Base-by-base conservation (phyloP, 1,284 basidiomycete species). In the Rhodotorula mucilaginosa region DNA sequence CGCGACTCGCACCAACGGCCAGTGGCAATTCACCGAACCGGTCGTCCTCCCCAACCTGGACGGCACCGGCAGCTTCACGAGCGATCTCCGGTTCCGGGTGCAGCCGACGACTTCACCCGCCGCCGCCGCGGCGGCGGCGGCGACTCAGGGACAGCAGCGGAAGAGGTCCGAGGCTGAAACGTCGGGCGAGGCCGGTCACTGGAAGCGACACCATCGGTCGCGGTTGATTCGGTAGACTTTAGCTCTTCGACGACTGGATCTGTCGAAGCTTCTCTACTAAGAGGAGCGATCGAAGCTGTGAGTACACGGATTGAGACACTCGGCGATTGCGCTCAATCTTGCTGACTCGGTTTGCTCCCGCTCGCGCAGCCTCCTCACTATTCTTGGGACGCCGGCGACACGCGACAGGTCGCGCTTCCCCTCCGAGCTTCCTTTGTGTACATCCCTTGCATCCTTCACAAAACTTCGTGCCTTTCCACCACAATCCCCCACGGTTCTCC, bases 21-120 rank as follows among this genome's bases (percentile, higher is more conserved):
- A 66, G 56, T 70, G 59, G 46, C 73, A 74, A 47, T 74, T 72
- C 66, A 74, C 73, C 19, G 49, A 72, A 62, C 46, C 39, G 47
- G 73, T 74, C 64, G 73, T 68, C 48, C 61, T 74, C 2, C 73
- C 73, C 26, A 29, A 60, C 4, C 39, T 62, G 16, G 61, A 15
- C 6, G 48, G 54, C 1, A 16, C 34, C 5, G 69, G 58, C 2
- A 60, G 57, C 26, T 74, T 74, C 59, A 72, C 71, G 54, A 70
- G 65, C 29, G 61, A 67, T 7, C 23, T 74, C 19, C 34, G 73
- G 56, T 72, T 74, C 71, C 60, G 73, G 46, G 64, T 74, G 21
- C 49, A 51, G 44, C 68, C 71, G 47, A 73, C 71, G 3, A 52
- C n/a, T 2, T 39, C 65, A 26, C 58, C 21, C 16, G 57, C 2